Conservation (phyloP, 192 early-diverging fungal species). For the Chytriomyces confervae region DNA sequence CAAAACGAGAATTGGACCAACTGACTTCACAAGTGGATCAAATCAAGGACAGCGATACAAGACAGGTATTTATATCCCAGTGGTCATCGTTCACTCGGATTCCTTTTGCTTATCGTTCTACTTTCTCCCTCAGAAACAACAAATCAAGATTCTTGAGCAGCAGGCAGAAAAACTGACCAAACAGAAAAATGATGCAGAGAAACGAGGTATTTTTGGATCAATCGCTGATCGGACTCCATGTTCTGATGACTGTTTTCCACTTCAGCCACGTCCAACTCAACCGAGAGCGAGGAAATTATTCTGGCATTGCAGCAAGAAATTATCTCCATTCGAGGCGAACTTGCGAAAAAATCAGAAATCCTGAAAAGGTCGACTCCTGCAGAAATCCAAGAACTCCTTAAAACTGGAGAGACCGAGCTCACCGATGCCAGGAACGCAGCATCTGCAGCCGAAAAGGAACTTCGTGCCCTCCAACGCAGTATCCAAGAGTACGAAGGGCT, state of each 20-base stretch:
- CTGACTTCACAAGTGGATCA: constrained; percentile 1
- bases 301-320: constrained; percentile 34
- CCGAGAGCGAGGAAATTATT: constrained; percentile 35
- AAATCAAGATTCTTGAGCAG: constrained; percentile 37
- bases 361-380: constrained; percentile 24
- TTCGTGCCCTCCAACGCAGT: constrained; percentile 17
- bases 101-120: background rate
- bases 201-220: constrained; percentile 9
- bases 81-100: background rate
- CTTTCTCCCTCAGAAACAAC: constrained; percentile 6
- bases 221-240: background rate
- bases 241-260: background rate
- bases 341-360: constrained; percentile 27
- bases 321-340: constrained; percentile 29
- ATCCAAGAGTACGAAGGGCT: constrained; percentile 25
- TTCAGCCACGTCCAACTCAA: constrained; percentile 26
- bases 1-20: constrained; percentile 22
- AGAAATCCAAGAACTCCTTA: constrained; percentile 33
- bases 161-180: constrained; percentile 28
- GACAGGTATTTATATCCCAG: constrained; percentile 10
- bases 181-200: constrained; percentile 28
- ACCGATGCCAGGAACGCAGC: constrained; percentile 21
- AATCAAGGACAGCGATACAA: constrained; percentile 12
- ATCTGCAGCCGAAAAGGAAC: constrained; percentile 28
- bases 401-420: constrained; percentile 26